phyloP scores from a whole-genome alignment of 305 asterid genomes.

The Petunia hybrid region DNA sequence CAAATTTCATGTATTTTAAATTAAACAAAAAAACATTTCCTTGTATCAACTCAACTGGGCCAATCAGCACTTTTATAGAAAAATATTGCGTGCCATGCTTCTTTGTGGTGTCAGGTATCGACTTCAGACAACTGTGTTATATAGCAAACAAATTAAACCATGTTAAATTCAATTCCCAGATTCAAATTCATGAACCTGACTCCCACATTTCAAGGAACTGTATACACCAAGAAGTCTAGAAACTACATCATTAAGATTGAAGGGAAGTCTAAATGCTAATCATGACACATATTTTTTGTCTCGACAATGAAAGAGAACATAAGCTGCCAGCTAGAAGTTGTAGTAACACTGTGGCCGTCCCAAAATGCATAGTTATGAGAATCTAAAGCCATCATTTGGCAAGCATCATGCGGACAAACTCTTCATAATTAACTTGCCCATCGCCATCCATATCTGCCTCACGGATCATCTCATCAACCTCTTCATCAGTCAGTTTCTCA shows the following conservation, averaged over 20 bases:
- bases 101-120: too few relatives aligned
- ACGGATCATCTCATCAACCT: conserved; percentile 64
- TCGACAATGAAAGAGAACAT: conserved; percentile 1
- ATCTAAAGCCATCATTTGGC: conserved; percentile 44
- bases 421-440: conserved; percentile 66
- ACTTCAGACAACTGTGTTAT: too few relatives aligned
- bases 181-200: too few relatives aligned
- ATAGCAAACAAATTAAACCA: too few relatives aligned
- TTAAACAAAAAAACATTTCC: too few relatives aligned
- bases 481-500: conserved; percentile 70
- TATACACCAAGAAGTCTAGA: conserved; percentile 9
- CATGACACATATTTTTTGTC: conserved; percentile 21
- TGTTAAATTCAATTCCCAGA: too few relatives aligned
- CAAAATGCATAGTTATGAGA: background rate
- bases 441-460: conserved; percentile 66
- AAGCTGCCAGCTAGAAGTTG: conserved; percentile 10
- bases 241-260: background rate
- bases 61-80: too few relatives aligned
- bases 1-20: too few relatives aligned
- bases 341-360: conserved; percentile 1
- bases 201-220: too few relatives aligned
- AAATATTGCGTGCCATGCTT: too few relatives aligned
- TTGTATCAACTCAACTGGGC: too few relatives aligned
- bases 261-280: conserved; percentile 14
- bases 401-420: conserved; percentile 67